A percentile compares a stretch with the other conserved stretches of the same genome.
Conservation (phyloP, 148 eudicot genomes). For the Hydrangea macrophylla region DNA sequence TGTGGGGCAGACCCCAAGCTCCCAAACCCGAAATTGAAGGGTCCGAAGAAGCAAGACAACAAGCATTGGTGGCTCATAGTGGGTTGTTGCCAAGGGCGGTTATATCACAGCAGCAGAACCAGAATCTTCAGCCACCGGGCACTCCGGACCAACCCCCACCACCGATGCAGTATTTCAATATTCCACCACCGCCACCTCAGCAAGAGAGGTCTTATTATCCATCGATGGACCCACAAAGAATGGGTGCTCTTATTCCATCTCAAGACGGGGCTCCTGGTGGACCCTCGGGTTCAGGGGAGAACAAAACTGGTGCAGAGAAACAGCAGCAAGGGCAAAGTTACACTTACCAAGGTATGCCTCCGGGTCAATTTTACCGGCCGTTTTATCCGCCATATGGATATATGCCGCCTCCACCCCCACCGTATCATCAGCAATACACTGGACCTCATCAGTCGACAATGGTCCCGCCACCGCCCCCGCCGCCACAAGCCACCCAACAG, state of each 20-base stretch:
- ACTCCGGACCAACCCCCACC: conserved; percentile 56
- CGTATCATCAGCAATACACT: conserved; percentile 66
- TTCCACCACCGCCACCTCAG: conserved; percentile 72
- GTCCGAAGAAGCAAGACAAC: conserved; percentile 53
- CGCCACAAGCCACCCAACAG: conserved; percentile 27
- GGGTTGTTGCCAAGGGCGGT: conserved; percentile 93
- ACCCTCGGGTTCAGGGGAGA: conserved; percentile 48
- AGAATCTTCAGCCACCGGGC: conserved; percentile 62
- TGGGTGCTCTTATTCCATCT: conserved; percentile 75
- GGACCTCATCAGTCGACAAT: conserved; percentile 38
- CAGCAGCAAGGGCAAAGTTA: conserved; percentile 44
- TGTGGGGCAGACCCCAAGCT: conserved; percentile 96
- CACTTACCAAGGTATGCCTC: conserved; percentile 49
- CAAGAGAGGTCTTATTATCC: conserved; percentile 76
- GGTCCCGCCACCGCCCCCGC: too few species aligned
- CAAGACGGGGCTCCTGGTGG: conserved; percentile 67
- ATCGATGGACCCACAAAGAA: conserved; percentile 96
- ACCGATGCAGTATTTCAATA: conserved; percentile 69
- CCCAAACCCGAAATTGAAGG: conserved; percentile 61
- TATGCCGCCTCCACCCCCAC: conserved; percentile 51
- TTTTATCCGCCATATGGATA: conserved; percentile 74
- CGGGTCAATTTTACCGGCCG: conserved; percentile 63
- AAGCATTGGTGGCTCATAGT: conserved; percentile 69
- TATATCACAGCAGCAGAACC: conserved; percentile 84
- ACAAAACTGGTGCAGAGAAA: conserved; percentile 39